Conservation (phyloP, 139 green algal species). For the Chlorella sp. region DNA sequence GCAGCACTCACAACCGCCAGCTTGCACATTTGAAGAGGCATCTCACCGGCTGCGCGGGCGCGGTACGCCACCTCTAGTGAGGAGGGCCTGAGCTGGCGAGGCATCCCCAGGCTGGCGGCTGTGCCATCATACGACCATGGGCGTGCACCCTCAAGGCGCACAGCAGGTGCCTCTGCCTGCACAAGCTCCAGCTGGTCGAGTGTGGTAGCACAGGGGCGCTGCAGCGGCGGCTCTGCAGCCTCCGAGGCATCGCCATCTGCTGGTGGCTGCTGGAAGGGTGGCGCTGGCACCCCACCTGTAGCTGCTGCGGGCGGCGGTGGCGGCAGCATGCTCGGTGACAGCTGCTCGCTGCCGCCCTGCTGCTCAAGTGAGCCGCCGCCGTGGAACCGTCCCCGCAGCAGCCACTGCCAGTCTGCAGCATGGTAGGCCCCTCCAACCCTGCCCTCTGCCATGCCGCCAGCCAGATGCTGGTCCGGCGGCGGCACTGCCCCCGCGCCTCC, state of each 20-base stretch:
- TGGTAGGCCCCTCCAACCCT: background rate
- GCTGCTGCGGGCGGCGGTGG: background rate
- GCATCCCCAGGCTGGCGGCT: background rate
- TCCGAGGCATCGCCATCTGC: no score
- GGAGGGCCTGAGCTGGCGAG: background rate
- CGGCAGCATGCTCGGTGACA: background rate
- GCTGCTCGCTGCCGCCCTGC: no score
- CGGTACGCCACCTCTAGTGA: conserved; percentile 13
- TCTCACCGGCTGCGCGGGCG: background rate
- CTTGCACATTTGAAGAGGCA: no score
- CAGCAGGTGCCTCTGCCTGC: background rate
- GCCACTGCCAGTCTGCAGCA: conserved; percentile 3
- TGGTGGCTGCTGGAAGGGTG: background rate
- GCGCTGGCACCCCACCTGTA: background rate
- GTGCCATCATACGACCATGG: conserved; percentile 11
- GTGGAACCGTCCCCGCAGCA: background rate
- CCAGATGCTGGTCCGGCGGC: background rate
- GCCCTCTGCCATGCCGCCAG: background rate
- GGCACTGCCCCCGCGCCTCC: no score
- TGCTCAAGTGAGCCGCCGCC: no score
- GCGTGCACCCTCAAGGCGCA: conserved; percentile 1
- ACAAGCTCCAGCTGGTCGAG: conserved; percentile 16
- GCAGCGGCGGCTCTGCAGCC: background rate
- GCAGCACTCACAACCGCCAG: no score
- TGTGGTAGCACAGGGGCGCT: background rate